Conservation (phyloP, 1,284 basidiomycete species). For the Ustilago crameri region DNA sequence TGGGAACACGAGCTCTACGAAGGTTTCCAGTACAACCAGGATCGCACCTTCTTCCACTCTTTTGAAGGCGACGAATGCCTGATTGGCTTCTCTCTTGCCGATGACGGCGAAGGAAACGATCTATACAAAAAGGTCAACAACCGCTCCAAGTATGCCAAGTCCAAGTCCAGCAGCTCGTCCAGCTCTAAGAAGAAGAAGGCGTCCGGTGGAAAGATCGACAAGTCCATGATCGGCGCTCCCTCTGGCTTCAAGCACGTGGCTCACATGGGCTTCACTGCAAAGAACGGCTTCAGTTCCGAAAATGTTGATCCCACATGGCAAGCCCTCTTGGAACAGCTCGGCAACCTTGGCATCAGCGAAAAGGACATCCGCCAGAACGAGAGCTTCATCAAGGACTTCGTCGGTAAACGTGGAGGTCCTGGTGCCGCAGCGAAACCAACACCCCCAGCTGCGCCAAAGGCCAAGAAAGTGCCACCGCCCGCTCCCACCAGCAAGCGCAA, state of each 20-base stretch:
- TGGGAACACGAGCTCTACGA: slow-evolving; percentile 95
- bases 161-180: slow-evolving; percentile 43
- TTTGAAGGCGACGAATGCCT: slow-evolving; percentile 89
- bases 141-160: slow-evolving; percentile 74
- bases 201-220: slow-evolving; percentile 76
- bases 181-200: slow-evolving; percentile 71
- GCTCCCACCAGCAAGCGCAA: slow-evolving; percentile 62
- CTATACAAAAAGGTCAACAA: slow-evolving; percentile 87
- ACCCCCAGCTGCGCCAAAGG: slow-evolving; percentile 71
- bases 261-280: slow-evolving; percentile 91
- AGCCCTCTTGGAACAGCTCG: slow-evolving; percentile 78
- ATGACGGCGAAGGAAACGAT: slow-evolving; percentile 86
- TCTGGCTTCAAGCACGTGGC: slow-evolving; percentile 85
- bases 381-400: slow-evolving; percentile 88
- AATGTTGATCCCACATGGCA: slow-evolving; percentile 95
- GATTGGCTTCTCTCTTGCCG: slow-evolving; percentile 90
- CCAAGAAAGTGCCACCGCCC: slow-evolving; percentile 73
- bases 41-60: slow-evolving; percentile 91
- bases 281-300: slow-evolving; percentile 84
- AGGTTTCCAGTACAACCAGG: slow-evolving; percentile 83
- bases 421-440: slow-evolving; percentile 35
- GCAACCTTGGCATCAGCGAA: slow-evolving; percentile 75
- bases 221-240: slow-evolving; percentile 88
- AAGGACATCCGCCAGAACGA: slow-evolving; percentile 78
- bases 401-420: slow-evolving; percentile 73